Conservation (phyloP, 495 filamentous ascomycete genomes). For the Penicillium silybi region DNA sequence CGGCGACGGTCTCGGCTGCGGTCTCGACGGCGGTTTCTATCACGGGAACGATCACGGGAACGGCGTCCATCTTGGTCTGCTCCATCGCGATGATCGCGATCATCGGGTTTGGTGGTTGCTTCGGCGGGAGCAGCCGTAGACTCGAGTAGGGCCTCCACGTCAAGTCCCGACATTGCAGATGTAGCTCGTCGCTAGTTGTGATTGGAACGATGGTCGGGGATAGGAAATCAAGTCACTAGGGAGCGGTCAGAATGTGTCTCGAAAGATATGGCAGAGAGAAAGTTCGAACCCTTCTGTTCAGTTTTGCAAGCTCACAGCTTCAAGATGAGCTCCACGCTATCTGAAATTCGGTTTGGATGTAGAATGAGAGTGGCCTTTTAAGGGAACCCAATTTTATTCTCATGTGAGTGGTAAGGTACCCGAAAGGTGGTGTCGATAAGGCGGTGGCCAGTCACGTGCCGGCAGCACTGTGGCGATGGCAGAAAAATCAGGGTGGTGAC, state of each 20-base stretch:
- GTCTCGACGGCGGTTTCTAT: conserved; percentile 56
- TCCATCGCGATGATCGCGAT: conserved; percentile 56
- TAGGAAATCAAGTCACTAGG: conserved; percentile 44
- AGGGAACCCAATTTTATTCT: neutral
- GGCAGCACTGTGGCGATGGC: neutral
- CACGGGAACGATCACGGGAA: conserved; percentile 54
- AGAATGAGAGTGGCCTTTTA: neutral
- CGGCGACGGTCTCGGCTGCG: conserved; percentile 64
- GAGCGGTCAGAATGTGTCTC: conserved; percentile 38
- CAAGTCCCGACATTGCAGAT: conserved; percentile 75
- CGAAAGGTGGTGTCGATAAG: neutral
- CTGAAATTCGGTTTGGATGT: neutral
- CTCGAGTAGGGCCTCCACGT: conserved; percentile 92
- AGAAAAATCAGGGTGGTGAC: neutral
- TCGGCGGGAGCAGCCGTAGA: conserved; percentile 68
- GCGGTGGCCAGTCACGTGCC: conserved; percentile 3
- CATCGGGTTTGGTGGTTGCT: conserved; percentile 50
- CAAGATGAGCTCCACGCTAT: neutral
- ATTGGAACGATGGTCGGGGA: conserved; percentile 21
- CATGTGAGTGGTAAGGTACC: neutral
- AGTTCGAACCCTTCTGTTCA: conserved; percentile 41
- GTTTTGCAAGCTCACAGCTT: neutral
- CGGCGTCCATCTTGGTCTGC: conserved; percentile 52
- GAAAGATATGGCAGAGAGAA: conserved; percentile 22
- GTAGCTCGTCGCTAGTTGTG: conserved; percentile 10